Base-by-base conservation (phyloP, 305 asterid species). In the Rubia peregrina region DNA sequence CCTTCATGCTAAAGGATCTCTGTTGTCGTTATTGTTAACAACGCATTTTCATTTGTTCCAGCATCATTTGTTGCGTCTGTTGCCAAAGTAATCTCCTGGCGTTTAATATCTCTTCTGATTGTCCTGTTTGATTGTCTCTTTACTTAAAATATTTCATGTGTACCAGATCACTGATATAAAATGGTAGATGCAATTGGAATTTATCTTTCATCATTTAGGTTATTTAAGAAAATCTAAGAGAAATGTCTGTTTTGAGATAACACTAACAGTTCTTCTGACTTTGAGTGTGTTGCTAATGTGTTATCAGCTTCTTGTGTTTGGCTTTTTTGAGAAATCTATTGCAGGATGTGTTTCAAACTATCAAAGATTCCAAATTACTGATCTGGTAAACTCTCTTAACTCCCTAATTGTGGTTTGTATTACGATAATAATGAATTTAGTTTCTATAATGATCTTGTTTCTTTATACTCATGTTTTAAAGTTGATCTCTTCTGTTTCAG, bases 21-120 rank as follows among this genome's bases (percentile, higher is more conserved):
- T 76, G 98, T 92, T 70, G 93, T 96, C 44, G 76, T 94, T 33
- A 84, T 94, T 74, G 85, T 94, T 66, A 87, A 80, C 61, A 88
- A 89, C 71, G 96, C 99, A 71, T 91, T 91, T 78, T 85, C 98
- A 11, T 91, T 94, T 75, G 84, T 94, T 79, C 99, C 99, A 71
- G 96, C 99, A 76, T 94, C 98, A 77, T 94, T 91, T 55, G 99
- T 98, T 17, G 98, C 91, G 81, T 95, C 99, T 70, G 81, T 94
- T 77, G 99, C 91, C 73, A 94, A 94, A 96, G 98, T 90, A 83
- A 62, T 30, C 36, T n/a, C 61, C 17, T 44, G 13, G 48, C n/a
- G 8, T 56, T 56, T 19, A 1, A 6, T 7, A 21, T 21, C 7
- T 59, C 33, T 59, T 53, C 10, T 59, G 63, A 56, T 22, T 59